These are phyloP conservation scores for Tubosaeta sp. DNA, from an alignment of 768 basidiomycete genomes.

Conservation along the genomic window DNA sequence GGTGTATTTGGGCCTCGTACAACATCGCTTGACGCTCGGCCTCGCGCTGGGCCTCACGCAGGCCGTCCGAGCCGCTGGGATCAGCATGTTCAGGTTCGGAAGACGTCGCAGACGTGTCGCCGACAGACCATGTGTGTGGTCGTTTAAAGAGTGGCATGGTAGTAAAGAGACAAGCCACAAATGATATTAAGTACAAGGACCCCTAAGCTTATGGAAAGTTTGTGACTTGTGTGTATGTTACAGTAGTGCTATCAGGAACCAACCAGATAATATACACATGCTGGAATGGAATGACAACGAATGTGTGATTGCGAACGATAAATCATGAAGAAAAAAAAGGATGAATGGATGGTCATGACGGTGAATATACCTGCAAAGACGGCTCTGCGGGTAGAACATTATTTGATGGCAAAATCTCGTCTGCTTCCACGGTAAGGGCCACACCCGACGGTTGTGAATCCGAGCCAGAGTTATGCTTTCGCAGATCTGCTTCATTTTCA, in stretches of 20 bases:
- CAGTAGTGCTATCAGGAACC: too few species aligned
- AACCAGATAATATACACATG: neutral
- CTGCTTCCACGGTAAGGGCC: neutral
- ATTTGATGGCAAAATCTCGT: neutral
- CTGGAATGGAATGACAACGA: neutral
- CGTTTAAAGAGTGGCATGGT: slow-evolving; percentile 34
- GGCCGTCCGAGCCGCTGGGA: neutral
- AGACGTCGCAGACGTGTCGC: slow-evolving; percentile 10
- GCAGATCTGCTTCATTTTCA: neutral
- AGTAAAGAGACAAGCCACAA: neutral
- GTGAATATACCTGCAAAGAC: too few species aligned
- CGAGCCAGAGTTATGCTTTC: neutral
- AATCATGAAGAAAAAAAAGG: too few species aligned
- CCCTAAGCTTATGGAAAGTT: neutral
- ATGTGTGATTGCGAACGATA: neutral
- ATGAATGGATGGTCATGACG: too few species aligned
- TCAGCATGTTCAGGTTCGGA: slow-evolving; percentile 11
- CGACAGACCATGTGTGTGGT: slow-evolving; percentile 25
- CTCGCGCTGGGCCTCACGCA: slow-evolving; percentile 20
- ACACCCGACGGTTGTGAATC: neutral
- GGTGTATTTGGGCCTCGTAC: slow-evolving; percentile 24
- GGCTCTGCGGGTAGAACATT: too few species aligned
- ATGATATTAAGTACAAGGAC: too few species aligned
- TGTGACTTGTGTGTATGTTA: too few species aligned
- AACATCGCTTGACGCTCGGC: slow-evolving; percentile 20